Conservation (phyloP, 495 filamentous ascomycete species). For the Lindgomyces ingoldianus region DNA sequence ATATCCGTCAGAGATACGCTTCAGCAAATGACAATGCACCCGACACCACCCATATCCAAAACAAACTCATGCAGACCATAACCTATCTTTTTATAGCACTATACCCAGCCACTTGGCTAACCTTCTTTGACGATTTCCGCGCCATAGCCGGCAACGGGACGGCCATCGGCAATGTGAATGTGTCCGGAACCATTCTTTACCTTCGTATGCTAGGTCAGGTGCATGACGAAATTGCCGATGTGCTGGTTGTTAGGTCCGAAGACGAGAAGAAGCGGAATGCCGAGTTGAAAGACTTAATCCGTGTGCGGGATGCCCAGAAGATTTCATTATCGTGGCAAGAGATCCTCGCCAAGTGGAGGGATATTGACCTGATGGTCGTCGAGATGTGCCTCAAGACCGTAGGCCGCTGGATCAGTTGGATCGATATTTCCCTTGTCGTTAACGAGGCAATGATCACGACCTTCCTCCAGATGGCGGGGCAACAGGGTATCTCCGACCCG, state of each 20-base stretch:
- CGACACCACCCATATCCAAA: slow-evolving; percentile 80
- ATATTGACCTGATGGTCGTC: slow-evolving; percentile 69
- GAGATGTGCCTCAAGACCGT: slow-evolving; percentile 87
- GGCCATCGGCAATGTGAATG: slow-evolving; percentile 54
- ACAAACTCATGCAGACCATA: slow-evolving; percentile 93
- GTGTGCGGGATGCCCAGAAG: slow-evolving; percentile 79
- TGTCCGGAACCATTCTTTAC: slow-evolving; percentile 78
- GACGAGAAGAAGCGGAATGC: slow-evolving; percentile 77
- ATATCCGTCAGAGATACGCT: slow-evolving; percentile 72
- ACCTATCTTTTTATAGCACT: slow-evolving; percentile 85
- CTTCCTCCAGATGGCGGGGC: slow-evolving; percentile 71
- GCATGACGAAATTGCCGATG: slow-evolving; percentile 96
- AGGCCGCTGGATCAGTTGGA: slow-evolving; percentile 97
- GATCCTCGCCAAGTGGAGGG: slow-evolving; percentile 77
- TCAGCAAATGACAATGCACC: slow-evolving; percentile 51
- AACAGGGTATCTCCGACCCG: slow-evolving; percentile 57
- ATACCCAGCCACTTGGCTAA: slow-evolving; percentile 81
- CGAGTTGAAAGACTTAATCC: slow-evolving; percentile 83
- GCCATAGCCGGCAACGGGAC: slow-evolving; percentile 57
- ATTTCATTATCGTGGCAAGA: slow-evolving; percentile 89
- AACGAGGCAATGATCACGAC: slow-evolving; percentile 81
- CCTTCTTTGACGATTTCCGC: slow-evolving; percentile 85
- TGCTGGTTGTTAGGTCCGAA: slow-evolving; percentile 72
- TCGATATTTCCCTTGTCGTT: slow-evolving; percentile 89
- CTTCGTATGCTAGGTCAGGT: slow-evolving; percentile 82